Evolutionary conservation across 345 rosid genomes (phyloP), one percentile per base, ranked within the genome.

Genomic region (Pistacia vera): DNA sequence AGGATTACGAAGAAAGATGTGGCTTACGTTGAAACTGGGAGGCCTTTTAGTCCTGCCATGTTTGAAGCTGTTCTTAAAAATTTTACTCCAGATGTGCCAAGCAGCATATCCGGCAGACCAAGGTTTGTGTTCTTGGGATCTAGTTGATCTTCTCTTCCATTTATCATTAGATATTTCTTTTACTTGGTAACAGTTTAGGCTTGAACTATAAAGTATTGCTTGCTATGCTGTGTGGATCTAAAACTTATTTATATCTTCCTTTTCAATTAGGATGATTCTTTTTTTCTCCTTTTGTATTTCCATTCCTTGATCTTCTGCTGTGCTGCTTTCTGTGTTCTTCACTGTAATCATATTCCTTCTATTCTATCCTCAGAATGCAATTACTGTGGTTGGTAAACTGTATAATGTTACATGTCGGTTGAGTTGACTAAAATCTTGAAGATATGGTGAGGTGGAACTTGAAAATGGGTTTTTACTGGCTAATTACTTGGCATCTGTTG

Each of bases 51-150:
- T 73, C 98, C 97, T 71, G 79, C 88, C 69, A 90, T 96, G 98
- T 96, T 93, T 82, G 97, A 89, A 81, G 86, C 72, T 18, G 93
- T 96, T 68, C 95, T 96, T 69, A 85, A 85, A 78, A 84, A 80
- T 22, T 96, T 96, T 82, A 89, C 97, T 56, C 98, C 98, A 20
- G 97, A 93, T 84, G 91, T 93, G 75, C 92, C 89, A 67, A 88
- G 74, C 87, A 80, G 89, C 87, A 84, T 88, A 78, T 89, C 93
- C 28, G 92, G 95, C 74, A 79, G 97, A 72, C 95, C 95, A 76
- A 96, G 99, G 98, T 91, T 81, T 83, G 92, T 80, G 69, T 69
- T 17, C 75, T 73, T 18, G 62, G 36, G 14, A 36, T 17, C n/a
- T 33, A 52, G 18, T 54, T 33, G 11, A 52, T 69, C 33, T 66